Conservation (phyloP, 805 yeast genomes). For the Barnettozyma populi region DNA sequence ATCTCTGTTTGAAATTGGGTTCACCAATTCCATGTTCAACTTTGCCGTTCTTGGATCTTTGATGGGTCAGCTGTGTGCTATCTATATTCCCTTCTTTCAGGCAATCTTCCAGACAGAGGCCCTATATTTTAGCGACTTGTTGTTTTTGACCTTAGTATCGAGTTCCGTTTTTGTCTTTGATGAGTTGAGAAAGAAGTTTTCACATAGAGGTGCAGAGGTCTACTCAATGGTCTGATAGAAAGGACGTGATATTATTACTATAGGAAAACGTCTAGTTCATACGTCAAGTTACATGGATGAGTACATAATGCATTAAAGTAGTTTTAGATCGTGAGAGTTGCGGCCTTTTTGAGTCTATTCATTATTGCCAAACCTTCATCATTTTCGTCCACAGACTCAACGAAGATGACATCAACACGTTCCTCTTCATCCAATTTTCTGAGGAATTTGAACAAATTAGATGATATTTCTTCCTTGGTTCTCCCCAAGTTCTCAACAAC, state of each 20-base stretch:
- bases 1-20: constrained; percentile 78
- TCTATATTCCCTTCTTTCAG: constrained; percentile 92
- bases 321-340: constrained; percentile 41
- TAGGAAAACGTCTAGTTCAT: not conserved
- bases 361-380: constrained; percentile 90
- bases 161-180: constrained; percentile 84
- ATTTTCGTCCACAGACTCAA: constrained; percentile 73
- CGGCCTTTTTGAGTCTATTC: constrained; percentile 87
- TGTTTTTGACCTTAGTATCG: constrained; percentile 55
- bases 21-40: constrained; percentile 84
- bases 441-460: constrained; percentile 64
- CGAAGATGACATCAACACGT: constrained; percentile 66
- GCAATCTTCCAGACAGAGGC: constrained; percentile 93
- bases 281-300: not conserved
- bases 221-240: constrained; percentile 24
- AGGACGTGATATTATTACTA: not conserved
- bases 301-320: not conserved
- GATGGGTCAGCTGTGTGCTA: constrained; percentile 87
- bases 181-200: constrained; percentile 61
- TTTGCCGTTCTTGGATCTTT: constrained; percentile 85
- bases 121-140: constrained; percentile 61
- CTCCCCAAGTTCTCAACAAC: constrained; percentile 35
- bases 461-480: constrained; percentile 54
- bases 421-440: constrained; percentile 65
- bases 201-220: constrained; percentile 13